These are phyloP conservation scores for Anisodus acutangulus DNA, from an alignment of 257 asterid species.

Conservation along the genomic window DNA sequence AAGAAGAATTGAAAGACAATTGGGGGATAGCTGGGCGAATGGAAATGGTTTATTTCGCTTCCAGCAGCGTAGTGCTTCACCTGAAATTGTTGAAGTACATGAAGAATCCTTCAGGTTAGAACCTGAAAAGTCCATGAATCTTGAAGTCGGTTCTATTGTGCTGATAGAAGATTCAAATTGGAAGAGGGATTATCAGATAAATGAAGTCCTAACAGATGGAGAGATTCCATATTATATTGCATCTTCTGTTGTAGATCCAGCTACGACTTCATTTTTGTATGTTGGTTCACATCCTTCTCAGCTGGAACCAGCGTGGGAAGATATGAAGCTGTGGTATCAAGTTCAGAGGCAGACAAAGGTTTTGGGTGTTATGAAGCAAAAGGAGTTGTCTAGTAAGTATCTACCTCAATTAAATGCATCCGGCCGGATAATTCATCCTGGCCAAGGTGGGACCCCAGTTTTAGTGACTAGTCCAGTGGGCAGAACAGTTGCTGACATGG, in stretches of 20 bases:
- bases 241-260: slow-evolving; percentile 66
- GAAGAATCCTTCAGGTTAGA: slow-evolving; percentile 67
- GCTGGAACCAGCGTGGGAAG: slow-evolving; percentile 97
- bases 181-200: slow-evolving; percentile 66
- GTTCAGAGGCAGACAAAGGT: slow-evolving; percentile 98
- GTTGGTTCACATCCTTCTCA: slow-evolving; percentile 93
- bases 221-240: slow-evolving; percentile 66
- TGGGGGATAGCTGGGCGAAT: slow-evolving; percentile 60
- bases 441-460: slow-evolving; percentile 81
- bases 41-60: slow-evolving; percentile 67
- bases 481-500: slow-evolving; percentile 72
- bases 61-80: slow-evolving; percentile 77
- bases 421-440: slow-evolving; percentile 85
- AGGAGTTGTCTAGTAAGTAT: slow-evolving; percentile 79
- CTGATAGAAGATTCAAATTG: slow-evolving; percentile 78
- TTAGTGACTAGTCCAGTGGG: slow-evolving; percentile 89
- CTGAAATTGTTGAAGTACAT: slow-evolving; percentile 93
- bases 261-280: slow-evolving; percentile 59
- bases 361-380: slow-evolving; percentile 75
- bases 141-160: slow-evolving; percentile 72
- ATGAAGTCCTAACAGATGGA: slow-evolving; percentile 67
- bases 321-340: slow-evolving; percentile 92
- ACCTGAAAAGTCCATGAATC: slow-evolving; percentile 59
- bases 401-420: slow-evolving; percentile 77
- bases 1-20: slow-evolving; percentile 83